These are phyloP conservation scores for Phyllostachys edulis DNA, from an alignment of 176 grass and related monocot species.

Conservation along the genomic window DNA sequence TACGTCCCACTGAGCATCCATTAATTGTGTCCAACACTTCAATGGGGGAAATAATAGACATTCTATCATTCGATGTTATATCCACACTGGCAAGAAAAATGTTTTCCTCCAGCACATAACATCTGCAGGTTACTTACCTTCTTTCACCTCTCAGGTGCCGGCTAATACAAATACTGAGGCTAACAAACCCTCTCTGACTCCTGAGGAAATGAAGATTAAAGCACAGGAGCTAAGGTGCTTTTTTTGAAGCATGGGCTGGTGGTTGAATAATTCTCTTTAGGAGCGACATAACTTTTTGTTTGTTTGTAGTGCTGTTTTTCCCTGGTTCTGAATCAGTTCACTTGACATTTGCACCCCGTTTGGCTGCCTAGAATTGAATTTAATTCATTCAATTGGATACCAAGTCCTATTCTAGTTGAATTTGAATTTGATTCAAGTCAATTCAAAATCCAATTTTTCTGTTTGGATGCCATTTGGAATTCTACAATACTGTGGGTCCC, in stretches of 20 bases:
- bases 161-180: conserved; percentile 45
- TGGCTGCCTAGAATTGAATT: too few species aligned
- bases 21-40: neutral
- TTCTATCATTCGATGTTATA: neutral
- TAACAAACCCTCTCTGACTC: conserved; percentile 63
- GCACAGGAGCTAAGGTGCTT: conserved; percentile 81
- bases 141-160: conserved; percentile 46
- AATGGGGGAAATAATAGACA: neutral
- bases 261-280: neutral
- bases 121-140: conserved; percentile 16
- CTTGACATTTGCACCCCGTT: neutral
- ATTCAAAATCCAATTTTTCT: too few species aligned
- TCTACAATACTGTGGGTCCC: too few species aligned
- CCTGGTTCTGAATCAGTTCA: conserved; percentile 5
- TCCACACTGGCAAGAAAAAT: neutral
- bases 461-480: too few species aligned
- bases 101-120: neutral
- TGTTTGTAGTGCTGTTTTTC: neutral
- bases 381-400: too few species aligned
- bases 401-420: too few species aligned
- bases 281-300: neutral
- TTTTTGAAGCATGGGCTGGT: neutral
- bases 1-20: neutral
- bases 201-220: conserved; percentile 91
- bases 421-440: too few species aligned